phyloP scores from a whole-genome alignment of 352 stramenopile species.

The Phytopythium aichiense region DNA sequence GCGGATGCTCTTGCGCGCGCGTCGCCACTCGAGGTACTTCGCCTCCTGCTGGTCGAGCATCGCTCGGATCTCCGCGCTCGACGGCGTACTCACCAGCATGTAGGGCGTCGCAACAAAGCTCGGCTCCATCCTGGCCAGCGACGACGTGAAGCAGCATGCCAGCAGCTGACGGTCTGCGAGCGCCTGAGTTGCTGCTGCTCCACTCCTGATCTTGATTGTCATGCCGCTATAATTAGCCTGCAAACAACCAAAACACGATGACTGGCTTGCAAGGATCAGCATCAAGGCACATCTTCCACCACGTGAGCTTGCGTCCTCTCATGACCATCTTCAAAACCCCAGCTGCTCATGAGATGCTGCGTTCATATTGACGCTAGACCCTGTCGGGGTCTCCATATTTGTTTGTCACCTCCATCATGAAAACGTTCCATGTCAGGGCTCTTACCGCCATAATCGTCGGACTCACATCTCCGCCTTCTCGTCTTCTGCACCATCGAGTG shows the following conservation, averaged over 20 bases:
- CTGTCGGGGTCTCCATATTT: not conserved
- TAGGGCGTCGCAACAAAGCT: conserved; percentile 57
- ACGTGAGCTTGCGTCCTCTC: not conserved
- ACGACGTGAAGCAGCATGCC: not conserved
- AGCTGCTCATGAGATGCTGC: not conserved
- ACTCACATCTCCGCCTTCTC: not conserved
- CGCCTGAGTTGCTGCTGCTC: not conserved
- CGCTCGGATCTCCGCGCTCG: conserved; percentile 40
- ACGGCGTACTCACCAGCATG: conserved; percentile 24
- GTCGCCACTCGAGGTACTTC: conserved; percentile 37
- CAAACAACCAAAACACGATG: not conserved
- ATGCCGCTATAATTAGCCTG: not conserved
- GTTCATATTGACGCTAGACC: not conserved
- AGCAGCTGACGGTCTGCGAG: not conserved
- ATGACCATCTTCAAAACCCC: not conserved
- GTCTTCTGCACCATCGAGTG: not conserved
- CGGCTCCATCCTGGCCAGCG: conserved; percentile 34
- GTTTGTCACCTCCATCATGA: not conserved
- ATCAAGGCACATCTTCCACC: not conserved
- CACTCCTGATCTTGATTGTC: not conserved
- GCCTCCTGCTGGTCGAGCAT: conserved; percentile 51
- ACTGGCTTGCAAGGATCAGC: not conserved
- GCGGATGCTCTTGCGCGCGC: conserved; percentile 31
- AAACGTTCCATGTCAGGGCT: not conserved
- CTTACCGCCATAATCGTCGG: not conserved